A percentile compares a stretch with the other conserved stretches of the same genome.
phyloP scores from a whole-genome alignment of 257 asterid species.

The Cynanchum wilfordii region DNA sequence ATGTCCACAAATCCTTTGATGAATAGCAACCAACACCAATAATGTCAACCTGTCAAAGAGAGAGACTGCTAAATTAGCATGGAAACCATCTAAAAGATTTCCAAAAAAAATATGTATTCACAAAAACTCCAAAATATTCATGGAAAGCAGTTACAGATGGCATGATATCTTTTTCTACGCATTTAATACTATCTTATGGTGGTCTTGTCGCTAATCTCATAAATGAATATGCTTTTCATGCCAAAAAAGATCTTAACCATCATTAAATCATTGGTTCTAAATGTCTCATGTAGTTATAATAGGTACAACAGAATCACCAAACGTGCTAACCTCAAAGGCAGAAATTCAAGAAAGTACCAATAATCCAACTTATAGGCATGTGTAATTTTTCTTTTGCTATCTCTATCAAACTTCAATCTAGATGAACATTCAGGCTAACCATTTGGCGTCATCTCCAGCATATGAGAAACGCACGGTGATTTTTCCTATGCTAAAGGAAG shows the following conservation, averaged over 20 bases:
- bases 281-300: background rate
- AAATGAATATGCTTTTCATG: background rate
- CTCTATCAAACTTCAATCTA: background rate
- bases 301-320: too few species aligned
- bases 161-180: background rate
- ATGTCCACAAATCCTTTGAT: conserved; percentile 85
- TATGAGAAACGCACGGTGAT: background rate
- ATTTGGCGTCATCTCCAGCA: background rate
- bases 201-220: background rate
- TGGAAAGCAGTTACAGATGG: background rate
- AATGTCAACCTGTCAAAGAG: conserved; percentile 69
- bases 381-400: background rate
- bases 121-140: background rate
- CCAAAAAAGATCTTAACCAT: background rate
- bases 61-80: background rate
- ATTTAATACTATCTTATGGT: background rate
- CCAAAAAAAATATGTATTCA: background rate
- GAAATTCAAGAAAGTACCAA: background rate
- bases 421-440: background rate
- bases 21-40: conserved; percentile 98
- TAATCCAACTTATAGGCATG: background rate
- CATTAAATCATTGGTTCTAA: background rate
- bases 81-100: background rate
- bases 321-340: background rate
- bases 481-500: background rate